Conservation (phyloP, 2,329 filamentous ascomycete species). For the Colletotrichum limetticola region DNA sequence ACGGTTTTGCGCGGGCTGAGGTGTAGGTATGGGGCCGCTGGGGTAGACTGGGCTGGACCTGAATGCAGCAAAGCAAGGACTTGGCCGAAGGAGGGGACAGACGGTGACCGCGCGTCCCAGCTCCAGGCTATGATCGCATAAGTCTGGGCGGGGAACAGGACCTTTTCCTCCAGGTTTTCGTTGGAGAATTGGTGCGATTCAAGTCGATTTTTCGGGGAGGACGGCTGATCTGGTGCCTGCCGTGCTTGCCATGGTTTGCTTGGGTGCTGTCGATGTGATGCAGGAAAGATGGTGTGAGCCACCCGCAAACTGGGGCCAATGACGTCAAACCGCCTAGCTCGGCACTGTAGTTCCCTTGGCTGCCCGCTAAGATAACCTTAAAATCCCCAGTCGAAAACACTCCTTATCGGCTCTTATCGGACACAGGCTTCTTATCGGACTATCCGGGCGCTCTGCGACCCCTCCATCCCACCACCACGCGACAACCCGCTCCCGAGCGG, state of each 20-base stretch:
- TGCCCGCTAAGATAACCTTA: constrained; percentile 36
- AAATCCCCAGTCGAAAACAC: neutral
- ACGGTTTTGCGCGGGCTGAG: neutral
- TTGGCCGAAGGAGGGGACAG: neutral
- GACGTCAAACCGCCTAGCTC: constrained; percentile 37
- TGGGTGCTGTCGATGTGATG: constrained; percentile 12
- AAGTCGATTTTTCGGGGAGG: neutral
- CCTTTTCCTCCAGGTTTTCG: constrained; percentile 1
- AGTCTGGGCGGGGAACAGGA: constrained; percentile 19
- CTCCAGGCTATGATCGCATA: constrained; percentile 28
- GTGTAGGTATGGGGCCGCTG: neutral
- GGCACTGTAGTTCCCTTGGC: constrained; percentile 27
- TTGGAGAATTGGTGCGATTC: neutral
- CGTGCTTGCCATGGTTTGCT: constrained; percentile 4
- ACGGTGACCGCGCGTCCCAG: constrained; percentile 29
- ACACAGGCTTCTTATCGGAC: constrained; percentile 7
- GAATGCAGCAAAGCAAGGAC: constrained; percentile 12
- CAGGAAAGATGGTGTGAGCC: constrained; percentile 24
- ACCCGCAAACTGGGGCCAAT: constrained; percentile 29
- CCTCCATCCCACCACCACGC: constrained; percentile 22
- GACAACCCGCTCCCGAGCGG: constrained; percentile 6
- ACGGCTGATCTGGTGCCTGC: constrained; percentile 11
- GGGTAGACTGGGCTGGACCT: neutral
- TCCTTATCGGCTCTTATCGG: constrained; percentile 25
- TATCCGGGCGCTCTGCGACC: neutral